Evolutionary conservation across 257 asterid species (phyloP), one percentile per base, ranked within the genome.

Genomic region (Solanum sitiens): DNA sequence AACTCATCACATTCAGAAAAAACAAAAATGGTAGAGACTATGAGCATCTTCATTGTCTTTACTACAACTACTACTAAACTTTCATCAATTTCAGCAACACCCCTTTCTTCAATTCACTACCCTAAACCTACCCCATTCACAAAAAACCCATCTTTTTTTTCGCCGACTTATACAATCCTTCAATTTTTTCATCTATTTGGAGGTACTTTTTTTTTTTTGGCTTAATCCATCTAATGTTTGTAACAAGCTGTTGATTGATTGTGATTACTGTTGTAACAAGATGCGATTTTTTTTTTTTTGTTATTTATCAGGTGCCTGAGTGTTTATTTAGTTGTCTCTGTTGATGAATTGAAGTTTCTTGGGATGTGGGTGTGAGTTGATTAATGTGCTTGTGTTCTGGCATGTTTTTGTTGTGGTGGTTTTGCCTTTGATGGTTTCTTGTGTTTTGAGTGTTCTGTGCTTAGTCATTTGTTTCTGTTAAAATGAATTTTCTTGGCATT

Each of bases 11-110:
- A 40, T 21, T 21, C 33, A n/a, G 65, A 39, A 74, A 25, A 86
- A 83, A 75, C 20, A 59, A 71, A 67, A 93, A 94, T 89, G 95
- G 95, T 91, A 94, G 92, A 92, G 97, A 94, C 92, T 91, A 88
- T 87, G 92, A 89, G 93, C 88, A 95, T 92, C 93, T 89, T 88
- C 90, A 87, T 92, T 89, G 88, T 95, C 89, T 87, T 75, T 59
- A 86, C 91, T 39, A n/a, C 72, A 65, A n/a, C 91, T 39, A 77
- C 50, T 37, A 39, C 84, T 40, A 5, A 83, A 59, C 27, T 76
- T 30, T 9, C 59, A 80, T 47, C 68, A 47, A 80, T 8, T 71
- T 33, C n/a, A 33, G n/a, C 68, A 80, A 47, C 14, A 2, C 42
- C 3, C 67, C 1, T 45, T 27, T 45, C 2, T 7, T 20, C 63